Evolutionary conservation across 495 filamentous ascomycete species (phyloP).

Genomic region (Hypoxylon subgilvum): DNA sequence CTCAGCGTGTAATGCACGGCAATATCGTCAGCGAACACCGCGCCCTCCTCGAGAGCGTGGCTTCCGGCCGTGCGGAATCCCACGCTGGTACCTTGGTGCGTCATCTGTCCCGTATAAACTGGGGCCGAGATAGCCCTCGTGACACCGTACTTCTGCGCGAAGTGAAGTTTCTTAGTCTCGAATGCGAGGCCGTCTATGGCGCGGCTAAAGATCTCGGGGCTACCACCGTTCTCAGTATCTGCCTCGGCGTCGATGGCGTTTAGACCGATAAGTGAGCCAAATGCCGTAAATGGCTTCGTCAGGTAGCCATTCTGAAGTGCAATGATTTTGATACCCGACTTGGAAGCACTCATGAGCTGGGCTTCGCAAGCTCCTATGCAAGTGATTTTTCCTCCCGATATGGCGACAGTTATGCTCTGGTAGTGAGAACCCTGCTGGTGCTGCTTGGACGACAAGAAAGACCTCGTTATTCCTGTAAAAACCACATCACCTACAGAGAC

Average conservation of each 20-base stretch:
- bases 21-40: conserved; percentile 50
- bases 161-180: conserved; percentile 53
- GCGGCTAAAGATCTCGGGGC: conserved; percentile 48
- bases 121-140: conserved; percentile 56
- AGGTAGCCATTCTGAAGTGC: conserved; percentile 62
- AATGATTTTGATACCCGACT: conserved; percentile 45
- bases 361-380: conserved; percentile 56
- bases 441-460: conserved; percentile 41
- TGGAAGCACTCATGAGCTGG: conserved; percentile 41
- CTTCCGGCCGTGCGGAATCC: conserved; percentile 52
- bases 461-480: conserved; percentile 55
- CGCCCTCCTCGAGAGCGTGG: conserved; percentile 39
- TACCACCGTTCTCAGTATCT: conserved; percentile 54
- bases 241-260: conserved; percentile 61
- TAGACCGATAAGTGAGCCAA: conserved; percentile 60
- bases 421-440: background rate
- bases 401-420: conserved; percentile 45
- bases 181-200: conserved; percentile 54
- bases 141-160: conserved; percentile 51
- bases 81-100: conserved; percentile 54
- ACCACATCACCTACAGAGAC: conserved; percentile 46
- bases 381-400: conserved; percentile 55
- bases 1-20: conserved; percentile 55
- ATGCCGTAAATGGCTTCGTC: conserved; percentile 60
- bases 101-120: conserved; percentile 38